Evolutionary conservation across 176 grass and related monocot species (phyloP).

Genomic region (Hordeum vulgare): DNA sequence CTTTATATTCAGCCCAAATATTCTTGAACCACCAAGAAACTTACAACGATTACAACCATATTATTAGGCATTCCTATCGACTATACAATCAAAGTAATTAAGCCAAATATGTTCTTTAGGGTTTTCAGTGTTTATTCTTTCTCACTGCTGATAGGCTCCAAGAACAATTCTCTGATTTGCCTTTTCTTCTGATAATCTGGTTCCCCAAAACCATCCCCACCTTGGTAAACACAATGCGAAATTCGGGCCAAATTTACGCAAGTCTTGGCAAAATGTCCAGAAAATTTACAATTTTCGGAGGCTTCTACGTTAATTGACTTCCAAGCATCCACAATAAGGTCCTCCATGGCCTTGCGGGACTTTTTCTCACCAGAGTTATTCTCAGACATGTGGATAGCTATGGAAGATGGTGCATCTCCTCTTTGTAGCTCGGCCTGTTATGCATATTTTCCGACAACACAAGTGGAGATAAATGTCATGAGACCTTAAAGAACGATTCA

Average conservation of each 20-base stretch:
- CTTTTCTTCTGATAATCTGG: slow-evolving; percentile 5
- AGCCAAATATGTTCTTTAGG: neutral
- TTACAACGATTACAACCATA: neutral
- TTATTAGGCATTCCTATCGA: too few relatives aligned
- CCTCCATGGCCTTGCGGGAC: slow-evolving; percentile 19
- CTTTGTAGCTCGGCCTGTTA: slow-evolving; percentile 33
- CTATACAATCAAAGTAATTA: too few relatives aligned
- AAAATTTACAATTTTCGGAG: neutral
- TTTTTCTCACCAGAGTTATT: slow-evolving; percentile 13
- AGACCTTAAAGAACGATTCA: neutral
- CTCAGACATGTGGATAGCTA: slow-evolving; percentile 28
- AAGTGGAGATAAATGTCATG: neutral
- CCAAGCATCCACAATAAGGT: slow-evolving; percentile 15
- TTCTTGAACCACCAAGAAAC: neutral
- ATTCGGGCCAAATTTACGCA: slow-evolving; percentile 39
- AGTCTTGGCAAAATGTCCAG: neutral
- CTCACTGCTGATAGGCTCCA: neutral
- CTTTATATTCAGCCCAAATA: neutral
- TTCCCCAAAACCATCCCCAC: slow-evolving; percentile 34
- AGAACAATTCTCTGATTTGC: slow-evolving; percentile 26
- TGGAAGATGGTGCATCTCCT: slow-evolving; percentile 40
- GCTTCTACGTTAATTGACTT: slow-evolving; percentile 34
- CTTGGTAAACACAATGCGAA: slow-evolving; percentile 41
- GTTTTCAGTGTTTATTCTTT: neutral
- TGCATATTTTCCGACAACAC: neutral